A percentile compares a stretch with the other conserved stretches of the same genome.
Evolutionary conservation across 2,329 filamentous ascomycete species (phyloP).

Genomic region (Metarhizium brunneum): DNA sequence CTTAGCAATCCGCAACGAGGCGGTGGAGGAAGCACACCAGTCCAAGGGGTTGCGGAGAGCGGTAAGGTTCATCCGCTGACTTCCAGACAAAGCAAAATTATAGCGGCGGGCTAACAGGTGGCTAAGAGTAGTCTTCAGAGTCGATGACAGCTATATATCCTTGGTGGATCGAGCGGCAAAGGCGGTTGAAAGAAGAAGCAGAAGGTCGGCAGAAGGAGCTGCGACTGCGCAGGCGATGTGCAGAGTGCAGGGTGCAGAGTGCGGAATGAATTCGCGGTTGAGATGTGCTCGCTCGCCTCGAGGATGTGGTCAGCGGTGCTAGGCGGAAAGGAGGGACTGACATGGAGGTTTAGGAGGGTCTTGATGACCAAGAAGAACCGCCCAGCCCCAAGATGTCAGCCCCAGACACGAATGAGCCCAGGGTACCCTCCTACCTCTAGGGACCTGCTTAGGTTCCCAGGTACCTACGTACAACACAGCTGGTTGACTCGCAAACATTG

Average conservation of each 20-base stretch:
- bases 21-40: not conserved
- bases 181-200: not conserved
- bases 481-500: too few relatives aligned
- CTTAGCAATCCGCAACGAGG: not conserved
- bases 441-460: too few relatives aligned
- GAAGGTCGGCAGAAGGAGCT: not conserved
- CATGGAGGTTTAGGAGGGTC: not conserved
- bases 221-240: not conserved
- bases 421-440: too few relatives aligned
- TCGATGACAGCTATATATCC: not conserved
- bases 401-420: too few relatives aligned
- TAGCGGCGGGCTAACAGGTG: not conserved
- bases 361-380: too few relatives aligned
- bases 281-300: not conserved
- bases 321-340: not conserved
- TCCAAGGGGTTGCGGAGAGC: not conserved
- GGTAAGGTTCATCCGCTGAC: not conserved
- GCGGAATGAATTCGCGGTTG: not conserved
- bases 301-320: not conserved
- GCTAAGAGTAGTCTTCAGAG: not conserved
- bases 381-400: not conserved
- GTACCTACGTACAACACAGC: too few relatives aligned
- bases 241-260: not conserved
- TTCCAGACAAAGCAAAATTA: not conserved
- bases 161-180: not conserved